A percentile compares a stretch with the other conserved stretches of the same genome.
phyloP scores from a whole-genome alignment of 106 monocot species.

The Narthecium ossifragum region DNA sequence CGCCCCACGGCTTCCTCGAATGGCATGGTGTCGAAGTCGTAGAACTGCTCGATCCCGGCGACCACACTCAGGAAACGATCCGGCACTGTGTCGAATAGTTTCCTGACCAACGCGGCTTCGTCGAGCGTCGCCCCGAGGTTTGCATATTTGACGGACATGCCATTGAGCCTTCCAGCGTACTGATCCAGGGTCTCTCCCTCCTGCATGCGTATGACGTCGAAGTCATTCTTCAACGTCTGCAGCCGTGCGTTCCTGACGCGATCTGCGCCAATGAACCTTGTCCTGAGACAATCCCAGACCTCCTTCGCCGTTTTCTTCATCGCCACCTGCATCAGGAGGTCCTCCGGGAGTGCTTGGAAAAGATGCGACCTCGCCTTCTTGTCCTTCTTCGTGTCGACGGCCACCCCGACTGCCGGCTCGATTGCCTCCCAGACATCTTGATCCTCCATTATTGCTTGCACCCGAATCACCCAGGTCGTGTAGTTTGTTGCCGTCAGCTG shows the following conservation, averaged over 20 bases:
- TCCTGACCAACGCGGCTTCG: neutral
- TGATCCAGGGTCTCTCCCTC: neutral
- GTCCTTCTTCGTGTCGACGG: conserved; percentile 11
- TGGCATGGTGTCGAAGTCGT: too few relatives aligned
- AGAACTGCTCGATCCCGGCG: too few relatives aligned
- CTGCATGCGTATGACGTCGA: conserved; percentile 2
- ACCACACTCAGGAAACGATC: conserved; percentile 1
- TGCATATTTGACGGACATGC: neutral
- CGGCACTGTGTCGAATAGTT: neutral
- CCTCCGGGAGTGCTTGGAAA: neutral
- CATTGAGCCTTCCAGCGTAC: neutral
- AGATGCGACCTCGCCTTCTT: conserved; percentile 2
- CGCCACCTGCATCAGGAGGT: conserved; percentile 12
- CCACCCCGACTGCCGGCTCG: conserved; percentile 6
- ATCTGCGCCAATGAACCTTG: conserved; percentile 11
- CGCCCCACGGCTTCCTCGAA: conserved; percentile 17
- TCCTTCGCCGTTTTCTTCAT: conserved; percentile 11
- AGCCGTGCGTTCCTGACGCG: neutral
- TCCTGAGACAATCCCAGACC: conserved; percentile 12
- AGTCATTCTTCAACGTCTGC: conserved; percentile 7
- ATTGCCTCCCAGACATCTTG: conserved; percentile 10
- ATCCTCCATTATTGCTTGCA: conserved; percentile 4
- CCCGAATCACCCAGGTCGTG: conserved; percentile 1
- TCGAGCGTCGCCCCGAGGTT: conserved; percentile 7
- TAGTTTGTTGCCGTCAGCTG: conserved; percentile 6